Evolutionary conservation across 495 filamentous ascomycete species (phyloP).

Genomic region (Tetracladium marchalianum): DNA sequence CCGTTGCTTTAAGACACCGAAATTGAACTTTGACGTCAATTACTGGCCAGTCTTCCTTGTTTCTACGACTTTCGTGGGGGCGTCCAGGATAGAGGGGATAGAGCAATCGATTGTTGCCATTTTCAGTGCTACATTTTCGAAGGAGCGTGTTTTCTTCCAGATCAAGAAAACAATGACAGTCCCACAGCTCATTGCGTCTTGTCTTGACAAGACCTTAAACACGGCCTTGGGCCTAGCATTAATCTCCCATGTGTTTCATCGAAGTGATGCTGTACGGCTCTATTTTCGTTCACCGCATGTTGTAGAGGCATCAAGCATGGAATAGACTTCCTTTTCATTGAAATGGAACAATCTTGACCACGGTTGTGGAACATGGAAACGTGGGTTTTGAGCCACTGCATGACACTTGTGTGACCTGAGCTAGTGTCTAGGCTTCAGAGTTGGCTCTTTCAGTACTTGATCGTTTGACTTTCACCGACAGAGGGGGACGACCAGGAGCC

Average conservation of each 20-base stretch:
- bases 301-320: background rate
- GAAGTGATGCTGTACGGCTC: background rate
- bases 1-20: no score
- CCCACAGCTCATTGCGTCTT: background rate
- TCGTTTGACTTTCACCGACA: background rate
- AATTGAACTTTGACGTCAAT: no score
- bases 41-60: no score
- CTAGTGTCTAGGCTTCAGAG: background rate
- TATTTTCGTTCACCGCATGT: background rate
- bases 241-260: background rate
- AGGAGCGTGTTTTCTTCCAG: no score
- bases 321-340: background rate
- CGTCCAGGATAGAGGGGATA: no score
- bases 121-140: no score
- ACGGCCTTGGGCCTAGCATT: background rate
- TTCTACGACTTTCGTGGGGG: no score
- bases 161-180: no score
- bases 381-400: background rate
- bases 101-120: no score
- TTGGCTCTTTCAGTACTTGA: background rate
- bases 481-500: background rate
- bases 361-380: background rate
- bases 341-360: no score
- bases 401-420: no score
- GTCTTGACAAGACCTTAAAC: background rate